phyloP scores from a whole-genome alignment of 306 rosid species.

The Cucurbita moschata region DNA sequence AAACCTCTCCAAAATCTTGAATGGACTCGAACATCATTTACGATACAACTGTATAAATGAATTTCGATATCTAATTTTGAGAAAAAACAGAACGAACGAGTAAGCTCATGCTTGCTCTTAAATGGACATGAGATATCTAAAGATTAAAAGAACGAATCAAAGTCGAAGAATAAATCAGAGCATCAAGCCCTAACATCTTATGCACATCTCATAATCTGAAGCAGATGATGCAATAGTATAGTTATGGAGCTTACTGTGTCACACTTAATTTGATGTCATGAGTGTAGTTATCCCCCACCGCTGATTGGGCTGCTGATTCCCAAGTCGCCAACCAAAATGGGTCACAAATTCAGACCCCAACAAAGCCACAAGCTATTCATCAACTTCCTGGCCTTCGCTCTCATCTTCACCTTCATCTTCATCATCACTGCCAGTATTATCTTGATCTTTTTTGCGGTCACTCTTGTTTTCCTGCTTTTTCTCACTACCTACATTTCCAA shows the following conservation, averaged over 20 bases:
- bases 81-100: background rate
- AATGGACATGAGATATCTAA: background rate
- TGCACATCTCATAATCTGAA: background rate
- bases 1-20: background rate
- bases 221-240: background rate
- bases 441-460: background rate
- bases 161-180: background rate
- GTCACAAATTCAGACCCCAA: background rate
- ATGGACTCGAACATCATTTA: background rate
- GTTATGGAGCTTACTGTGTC: background rate
- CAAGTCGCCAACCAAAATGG: background rate
- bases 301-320: background rate
- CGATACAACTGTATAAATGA: background rate
- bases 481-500: constrained; percentile 36
- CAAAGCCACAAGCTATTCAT: background rate
- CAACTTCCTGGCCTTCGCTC: constrained; percentile 15
- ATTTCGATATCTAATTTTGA: too few species aligned
- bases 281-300: background rate
- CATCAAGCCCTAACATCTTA: background rate
- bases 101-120: background rate
- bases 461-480: constrained; percentile 16
- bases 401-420: constrained; percentile 7
- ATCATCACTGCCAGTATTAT: constrained; percentile 11
- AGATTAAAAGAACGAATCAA: background rate
- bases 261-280: background rate